phyloP scores from a whole-genome alignment of 2,329 filamentous ascomycete species.

The Alternaria sp. region DNA sequence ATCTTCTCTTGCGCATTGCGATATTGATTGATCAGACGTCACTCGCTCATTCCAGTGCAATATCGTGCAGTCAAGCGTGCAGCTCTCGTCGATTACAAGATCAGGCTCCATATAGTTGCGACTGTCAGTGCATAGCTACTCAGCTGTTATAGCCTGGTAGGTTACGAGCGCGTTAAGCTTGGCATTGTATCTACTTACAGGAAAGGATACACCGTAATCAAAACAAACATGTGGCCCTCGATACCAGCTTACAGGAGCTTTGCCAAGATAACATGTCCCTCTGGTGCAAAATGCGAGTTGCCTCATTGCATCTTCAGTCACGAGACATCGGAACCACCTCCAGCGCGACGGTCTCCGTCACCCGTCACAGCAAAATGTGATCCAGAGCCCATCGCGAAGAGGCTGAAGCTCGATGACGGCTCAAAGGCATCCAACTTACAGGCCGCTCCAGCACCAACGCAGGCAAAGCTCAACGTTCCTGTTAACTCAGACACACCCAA shows the following conservation, averaged over 20 bases:
- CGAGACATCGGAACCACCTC: slow-evolving; percentile 34
- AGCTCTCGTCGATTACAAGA: not conserved
- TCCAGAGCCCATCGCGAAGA: slow-evolving; percentile 35
- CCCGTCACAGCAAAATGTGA: slow-evolving; percentile 6
- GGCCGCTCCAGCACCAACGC: not conserved
- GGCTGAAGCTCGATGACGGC: slow-evolving; percentile 39
- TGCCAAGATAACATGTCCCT: slow-evolving; percentile 57
- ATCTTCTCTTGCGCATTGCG: not conserved
- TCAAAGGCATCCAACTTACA: slow-evolving; percentile 15
- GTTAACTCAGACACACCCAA: slow-evolving; percentile 36
- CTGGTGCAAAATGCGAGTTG: slow-evolving; percentile 58
- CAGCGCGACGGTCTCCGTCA: slow-evolving; percentile 3
- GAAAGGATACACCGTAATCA: slow-evolving; percentile 1
- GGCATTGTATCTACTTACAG: slow-evolving; percentile 18
- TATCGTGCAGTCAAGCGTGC: not conserved
- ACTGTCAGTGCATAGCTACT: not conserved
- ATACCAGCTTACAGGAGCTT: slow-evolving; percentile 36
- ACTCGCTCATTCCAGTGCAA: not conserved
- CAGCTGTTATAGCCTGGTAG: slow-evolving; percentile 14
- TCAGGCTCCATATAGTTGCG: not conserved
- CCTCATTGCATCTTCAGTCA: slow-evolving; percentile 68
- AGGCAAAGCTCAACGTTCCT: slow-evolving; percentile 28
- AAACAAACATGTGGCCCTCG: slow-evolving; percentile 42
- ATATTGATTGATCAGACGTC: not conserved
- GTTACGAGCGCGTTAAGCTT: slow-evolving; percentile 12